These are phyloP conservation scores for Botrytis porri DNA, from an alignment of 2,329 filamentous ascomycete genomes.

Conservation along the genomic window DNA sequence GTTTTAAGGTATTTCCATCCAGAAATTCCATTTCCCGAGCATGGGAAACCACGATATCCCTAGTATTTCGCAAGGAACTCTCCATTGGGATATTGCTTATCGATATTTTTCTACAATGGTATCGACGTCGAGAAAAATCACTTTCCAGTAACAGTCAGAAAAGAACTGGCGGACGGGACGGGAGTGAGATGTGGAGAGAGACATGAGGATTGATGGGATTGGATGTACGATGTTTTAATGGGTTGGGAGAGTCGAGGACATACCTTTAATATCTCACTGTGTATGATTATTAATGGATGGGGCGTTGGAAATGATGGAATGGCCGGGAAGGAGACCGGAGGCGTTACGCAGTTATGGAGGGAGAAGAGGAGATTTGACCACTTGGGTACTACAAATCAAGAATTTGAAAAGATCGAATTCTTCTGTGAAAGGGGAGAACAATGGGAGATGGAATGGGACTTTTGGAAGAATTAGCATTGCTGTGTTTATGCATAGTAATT, in stretches of 20 bases:
- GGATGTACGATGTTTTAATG: neutral
- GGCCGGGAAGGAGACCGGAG: neutral
- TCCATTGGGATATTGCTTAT: neutral
- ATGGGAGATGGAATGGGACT: neutral
- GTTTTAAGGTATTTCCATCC: neutral
- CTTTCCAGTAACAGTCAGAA: conserved; percentile 12
- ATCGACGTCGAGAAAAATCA: conserved; percentile 1
- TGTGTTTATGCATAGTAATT: neutral
- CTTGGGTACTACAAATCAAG: too few relatives aligned
- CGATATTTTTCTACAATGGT: neutral
- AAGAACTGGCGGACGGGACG: conserved; percentile 4
- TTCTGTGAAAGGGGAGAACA: too few relatives aligned
- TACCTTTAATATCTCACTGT: neutral
- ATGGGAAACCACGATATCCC: fast-evolving
- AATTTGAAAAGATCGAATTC: too few relatives aligned
- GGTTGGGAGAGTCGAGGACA: neutral
- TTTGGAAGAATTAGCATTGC: neutral
- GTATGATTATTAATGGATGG: neutral
- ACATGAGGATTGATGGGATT: neutral
- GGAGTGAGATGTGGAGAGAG: neutral
- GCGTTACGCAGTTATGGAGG: neutral
- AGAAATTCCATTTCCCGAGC: neutral
- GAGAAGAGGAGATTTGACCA: neutral
- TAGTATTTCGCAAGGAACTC: neutral
- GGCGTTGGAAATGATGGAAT: neutral